Conservation (phyloP, 2,329 filamentous ascomycete species). For the Penicillium freii region DNA sequence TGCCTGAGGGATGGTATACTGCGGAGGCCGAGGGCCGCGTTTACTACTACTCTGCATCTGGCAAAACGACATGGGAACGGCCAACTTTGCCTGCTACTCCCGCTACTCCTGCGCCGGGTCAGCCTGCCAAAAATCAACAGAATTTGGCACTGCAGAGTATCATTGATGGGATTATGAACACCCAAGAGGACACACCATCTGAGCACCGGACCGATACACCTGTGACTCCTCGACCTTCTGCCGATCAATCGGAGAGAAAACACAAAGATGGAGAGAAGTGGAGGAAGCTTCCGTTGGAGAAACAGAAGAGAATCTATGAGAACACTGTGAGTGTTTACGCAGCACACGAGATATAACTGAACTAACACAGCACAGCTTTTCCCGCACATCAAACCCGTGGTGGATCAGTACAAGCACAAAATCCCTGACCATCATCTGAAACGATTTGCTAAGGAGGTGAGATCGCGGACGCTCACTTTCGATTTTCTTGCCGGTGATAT, state of each 20-base stretch:
- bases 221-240: conserved; percentile 59
- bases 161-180: conserved; percentile 78
- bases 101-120: conserved; percentile 43
- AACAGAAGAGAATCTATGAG: conserved; percentile 93
- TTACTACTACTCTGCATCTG: conserved; percentile 82
- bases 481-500: conserved; percentile 14
- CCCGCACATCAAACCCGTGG: conserved; percentile 78
- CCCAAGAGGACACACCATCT: conserved; percentile 54
- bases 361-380: conserved; percentile 59
- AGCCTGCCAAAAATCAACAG: conserved; percentile 65
- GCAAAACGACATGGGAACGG: conserved; percentile 76
- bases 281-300: conserved; percentile 57
- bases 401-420: conserved; percentile 83
- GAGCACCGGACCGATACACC: conserved; percentile 55
- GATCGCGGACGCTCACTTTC: background rate
- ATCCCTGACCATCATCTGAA: conserved; percentile 76
- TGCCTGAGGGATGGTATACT: conserved; percentile 84
- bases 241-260: conserved; percentile 52
- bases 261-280: conserved; percentile 50
- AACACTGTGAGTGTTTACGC: conserved; percentile 67
- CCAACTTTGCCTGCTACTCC: conserved; percentile 70
- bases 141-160: conserved; percentile 78
- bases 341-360: background rate
- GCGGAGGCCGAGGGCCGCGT: conserved; percentile 66
- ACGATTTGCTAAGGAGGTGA: conserved; percentile 62